Percentiles rank a stretch among this genome's conserved stretches.
Conservation (phyloP, 805 yeast species). For the Saccharomyces mikatae region DNA sequence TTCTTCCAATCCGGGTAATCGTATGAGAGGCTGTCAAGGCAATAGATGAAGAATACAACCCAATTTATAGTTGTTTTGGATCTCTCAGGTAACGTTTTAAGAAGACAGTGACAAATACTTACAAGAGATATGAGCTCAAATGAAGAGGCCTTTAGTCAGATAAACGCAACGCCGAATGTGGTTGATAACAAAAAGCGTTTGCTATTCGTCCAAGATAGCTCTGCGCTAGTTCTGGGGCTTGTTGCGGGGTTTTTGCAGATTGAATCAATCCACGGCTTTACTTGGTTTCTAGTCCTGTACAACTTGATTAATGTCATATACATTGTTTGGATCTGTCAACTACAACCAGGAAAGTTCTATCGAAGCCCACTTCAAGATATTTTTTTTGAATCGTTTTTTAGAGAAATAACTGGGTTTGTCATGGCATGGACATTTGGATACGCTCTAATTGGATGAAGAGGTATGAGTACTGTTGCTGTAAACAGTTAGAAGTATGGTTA, state of each 20-base stretch:
- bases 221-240: slow-evolving; percentile 43
- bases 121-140: not conserved
- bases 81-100: not conserved
- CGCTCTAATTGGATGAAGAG: slow-evolving; percentile 35
- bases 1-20: not conserved
- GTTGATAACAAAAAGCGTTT: slow-evolving; percentile 18
- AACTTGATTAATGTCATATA: slow-evolving; percentile 29
- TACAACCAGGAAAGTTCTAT: slow-evolving; percentile 34
- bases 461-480: not conserved
- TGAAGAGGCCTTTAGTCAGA: slow-evolving; percentile 7
- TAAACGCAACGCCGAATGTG: slow-evolving; percentile 15
- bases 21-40: not conserved
- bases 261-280: slow-evolving; percentile 42
- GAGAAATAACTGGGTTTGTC: slow-evolving; percentile 44
- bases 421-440: slow-evolving; percentile 53
- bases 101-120: not conserved
- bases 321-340: slow-evolving; percentile 30
- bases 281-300: slow-evolving; percentile 35
- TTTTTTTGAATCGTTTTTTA: slow-evolving; percentile 36
- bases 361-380: slow-evolving; percentile 35
- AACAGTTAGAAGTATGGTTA: not conserved
- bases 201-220: slow-evolving; percentile 36
- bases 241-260: slow-evolving; percentile 49
- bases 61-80: not conserved
- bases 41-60: not conserved